Conservation (phyloP, 78 protist genomes). For the Planoprotostelium fungivorum region DNA sequence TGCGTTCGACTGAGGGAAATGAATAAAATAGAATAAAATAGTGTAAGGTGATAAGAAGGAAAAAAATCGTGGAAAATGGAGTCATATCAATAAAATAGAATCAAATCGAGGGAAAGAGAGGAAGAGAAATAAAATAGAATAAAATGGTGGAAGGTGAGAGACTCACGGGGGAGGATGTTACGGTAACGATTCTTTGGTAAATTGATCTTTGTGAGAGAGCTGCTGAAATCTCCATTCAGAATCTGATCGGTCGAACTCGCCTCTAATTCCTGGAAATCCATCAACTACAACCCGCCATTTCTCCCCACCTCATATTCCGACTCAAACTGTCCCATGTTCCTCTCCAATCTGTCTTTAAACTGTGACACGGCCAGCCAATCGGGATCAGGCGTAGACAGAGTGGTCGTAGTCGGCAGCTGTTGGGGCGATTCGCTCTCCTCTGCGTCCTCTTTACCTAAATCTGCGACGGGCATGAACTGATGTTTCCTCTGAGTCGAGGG, state of each 20-base stretch:
- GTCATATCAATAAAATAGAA: no score
- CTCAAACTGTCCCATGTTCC: not conserved
- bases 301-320: not conserved
- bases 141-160: not conserved
- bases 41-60: no score
- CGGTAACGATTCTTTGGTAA: slow-evolving; percentile 40
- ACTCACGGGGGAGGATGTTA: slow-evolving; percentile 64
- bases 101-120: no score
- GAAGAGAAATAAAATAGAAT: no score
- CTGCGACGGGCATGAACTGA: not conserved
- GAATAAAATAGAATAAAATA: no score
- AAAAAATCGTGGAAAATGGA: no score
- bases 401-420: not conserved
- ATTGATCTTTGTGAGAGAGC: slow-evolving; percentile 29
- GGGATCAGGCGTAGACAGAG: not conserved
- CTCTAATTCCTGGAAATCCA: slow-evolving; percentile 29
- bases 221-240: slow-evolving; percentile 34
- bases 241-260: slow-evolving; percentile 21
- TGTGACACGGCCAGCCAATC: not conserved
- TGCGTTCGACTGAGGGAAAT: not conserved
- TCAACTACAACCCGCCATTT: not conserved
- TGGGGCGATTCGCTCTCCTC: not conserved
- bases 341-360: not conserved
- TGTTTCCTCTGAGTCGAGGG: not conserved
- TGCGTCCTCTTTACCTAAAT: not conserved